A percentile compares a stretch with the other conserved stretches of the same genome.
Conservation (phyloP, 2,329 filamentous ascomycete species). For the Monascus ruber region DNA sequence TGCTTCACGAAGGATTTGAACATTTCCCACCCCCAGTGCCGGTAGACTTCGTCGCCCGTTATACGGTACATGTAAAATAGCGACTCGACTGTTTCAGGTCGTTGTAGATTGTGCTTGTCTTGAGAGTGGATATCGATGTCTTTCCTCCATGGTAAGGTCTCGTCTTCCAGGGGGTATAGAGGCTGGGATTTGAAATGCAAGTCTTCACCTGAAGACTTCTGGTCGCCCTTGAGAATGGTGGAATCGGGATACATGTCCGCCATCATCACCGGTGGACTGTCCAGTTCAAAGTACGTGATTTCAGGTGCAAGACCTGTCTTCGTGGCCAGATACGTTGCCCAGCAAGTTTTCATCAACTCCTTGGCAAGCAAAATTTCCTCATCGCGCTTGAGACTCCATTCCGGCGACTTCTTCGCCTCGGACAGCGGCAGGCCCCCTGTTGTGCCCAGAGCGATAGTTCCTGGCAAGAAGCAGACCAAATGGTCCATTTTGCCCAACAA, state of each 20-base stretch:
- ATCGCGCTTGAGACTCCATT: conserved; percentile 70
- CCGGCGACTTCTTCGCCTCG: conserved; percentile 59
- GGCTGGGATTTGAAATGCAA: conserved; percentile 23
- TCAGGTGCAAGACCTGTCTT: conserved; percentile 86
- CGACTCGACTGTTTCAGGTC: conserved; percentile 92
- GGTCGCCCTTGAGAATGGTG: conserved; percentile 18
- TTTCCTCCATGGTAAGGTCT: conserved; percentile 49
- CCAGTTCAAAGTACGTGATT: conserved; percentile 81
- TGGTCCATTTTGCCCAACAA: conserved; percentile 94
- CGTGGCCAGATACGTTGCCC: conserved; percentile 91
- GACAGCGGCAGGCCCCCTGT: conserved; percentile 67
- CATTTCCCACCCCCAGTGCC: conserved; percentile 98
- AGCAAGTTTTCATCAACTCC: conserved; percentile 93
- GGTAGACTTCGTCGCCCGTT: conserved; percentile 77
- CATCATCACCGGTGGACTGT: conserved; percentile 49
- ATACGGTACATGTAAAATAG: conserved; percentile 99
- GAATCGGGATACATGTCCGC: conserved; percentile 26
- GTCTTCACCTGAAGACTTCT: conserved; percentile 21
- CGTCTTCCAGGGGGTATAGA: conserved; percentile 17
- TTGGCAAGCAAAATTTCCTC: conserved; percentile 77
- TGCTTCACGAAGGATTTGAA: conserved; percentile 84
- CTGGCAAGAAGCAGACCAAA: conserved; percentile 92
- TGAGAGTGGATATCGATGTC: conserved; percentile 70
- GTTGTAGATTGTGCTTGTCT: conserved; percentile 88
- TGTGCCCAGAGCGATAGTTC: conserved; percentile 80